Evolutionary conservation across 768 basidiomycete species (phyloP), one percentile per base, ranked within the genome.

Genomic region (Tylopilus sp.): DNA sequence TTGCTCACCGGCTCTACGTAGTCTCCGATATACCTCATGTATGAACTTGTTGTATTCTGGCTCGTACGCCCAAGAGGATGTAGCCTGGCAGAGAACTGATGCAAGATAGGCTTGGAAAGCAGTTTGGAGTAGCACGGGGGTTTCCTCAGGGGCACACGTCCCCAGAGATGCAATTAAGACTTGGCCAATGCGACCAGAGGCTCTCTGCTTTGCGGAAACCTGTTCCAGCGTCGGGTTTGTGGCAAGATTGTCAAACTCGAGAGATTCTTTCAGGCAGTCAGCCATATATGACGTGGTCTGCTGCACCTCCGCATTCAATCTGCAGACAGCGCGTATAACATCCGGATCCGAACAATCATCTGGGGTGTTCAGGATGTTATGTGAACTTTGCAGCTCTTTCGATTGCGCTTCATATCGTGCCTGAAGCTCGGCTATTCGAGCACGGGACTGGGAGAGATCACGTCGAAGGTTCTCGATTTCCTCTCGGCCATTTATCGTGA

Each of bases 291-390:
- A 45, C 6, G 53, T 31, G 31, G 50, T 48, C 33, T 57, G 56
- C 46, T 57, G 49, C 3, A 57, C 18, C 17, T 57, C 56, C 12
- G 56, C 56, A 38, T 57, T 57, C 49, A 57, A 41, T 41, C 49
- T 47, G 33, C 48, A 53, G 15, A 55, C 31, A 23, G 46, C 46
- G 4, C 35, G 38, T 22, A 51, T 51, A 13, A 57, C 17, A 39
- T 57, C 56, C 13, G 48, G 45, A 43, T 57, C 56, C 11, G 56
- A 57, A 6, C 49, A 57, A 41, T 47, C 56, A 25, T 57, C 56
- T 10, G 56, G 42, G 5, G 47, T 38, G 3, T 31, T 44, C 25
- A 55, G 15, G 28, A 51, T 50, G 21, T 12, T 33, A 21, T 55
- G 50, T 12, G 53, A 48, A 8, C 18, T 15, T 40, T 55, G 46